These are phyloP conservation scores for Odontarrhena argentea DNA, from an alignment of 345 rosid species.

Conservation along the genomic window DNA sequence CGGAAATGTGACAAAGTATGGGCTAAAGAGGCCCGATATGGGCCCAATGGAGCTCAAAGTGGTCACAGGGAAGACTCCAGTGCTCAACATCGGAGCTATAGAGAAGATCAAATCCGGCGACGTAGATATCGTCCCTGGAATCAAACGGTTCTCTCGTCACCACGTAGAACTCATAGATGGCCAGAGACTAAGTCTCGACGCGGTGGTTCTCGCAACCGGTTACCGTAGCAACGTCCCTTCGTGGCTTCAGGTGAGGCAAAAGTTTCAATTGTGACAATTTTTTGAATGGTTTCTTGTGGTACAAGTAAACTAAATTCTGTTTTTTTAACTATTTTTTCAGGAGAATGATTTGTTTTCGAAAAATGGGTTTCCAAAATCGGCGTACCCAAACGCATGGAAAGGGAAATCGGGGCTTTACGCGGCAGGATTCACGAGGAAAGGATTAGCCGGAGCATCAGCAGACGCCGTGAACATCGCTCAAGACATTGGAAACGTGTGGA, in stretches of 20 bases:
- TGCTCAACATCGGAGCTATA: slow-evolving; percentile 74
- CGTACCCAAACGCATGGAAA: slow-evolving; percentile 85
- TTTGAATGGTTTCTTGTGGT: background rate
- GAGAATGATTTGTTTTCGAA: slow-evolving; percentile 74
- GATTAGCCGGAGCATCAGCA: slow-evolving; percentile 79
- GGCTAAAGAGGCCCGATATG: slow-evolving; percentile 61
- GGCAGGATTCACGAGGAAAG: slow-evolving; percentile 91
- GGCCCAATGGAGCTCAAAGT: slow-evolving; percentile 75
- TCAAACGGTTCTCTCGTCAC: slow-evolving; percentile 51
- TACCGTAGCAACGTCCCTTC: slow-evolving; percentile 72
- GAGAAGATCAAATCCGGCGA: slow-evolving; percentile 68
- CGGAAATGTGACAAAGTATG: slow-evolving; percentile 56
- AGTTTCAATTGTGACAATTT: background rate
- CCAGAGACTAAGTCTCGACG: slow-evolving; percentile 53
- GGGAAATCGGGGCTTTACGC: slow-evolving; percentile 82
- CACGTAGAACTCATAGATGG: slow-evolving; percentile 72
- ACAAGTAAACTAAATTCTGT: slow-evolving; percentile 29
- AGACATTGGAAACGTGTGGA: slow-evolving; percentile 83
- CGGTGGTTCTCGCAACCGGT: slow-evolving; percentile 77
- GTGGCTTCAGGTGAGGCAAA: slow-evolving; percentile 74
- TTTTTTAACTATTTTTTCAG: slow-evolving; percentile 31
- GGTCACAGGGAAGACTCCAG: slow-evolving; percentile 71
- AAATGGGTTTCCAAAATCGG: slow-evolving; percentile 66
- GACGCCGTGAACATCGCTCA: slow-evolving; percentile 78
- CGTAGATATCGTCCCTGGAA: slow-evolving; percentile 65